Evolutionary conservation across 140 eudicot species (phyloP).

Genomic region (Anethum foeniculum): DNA sequence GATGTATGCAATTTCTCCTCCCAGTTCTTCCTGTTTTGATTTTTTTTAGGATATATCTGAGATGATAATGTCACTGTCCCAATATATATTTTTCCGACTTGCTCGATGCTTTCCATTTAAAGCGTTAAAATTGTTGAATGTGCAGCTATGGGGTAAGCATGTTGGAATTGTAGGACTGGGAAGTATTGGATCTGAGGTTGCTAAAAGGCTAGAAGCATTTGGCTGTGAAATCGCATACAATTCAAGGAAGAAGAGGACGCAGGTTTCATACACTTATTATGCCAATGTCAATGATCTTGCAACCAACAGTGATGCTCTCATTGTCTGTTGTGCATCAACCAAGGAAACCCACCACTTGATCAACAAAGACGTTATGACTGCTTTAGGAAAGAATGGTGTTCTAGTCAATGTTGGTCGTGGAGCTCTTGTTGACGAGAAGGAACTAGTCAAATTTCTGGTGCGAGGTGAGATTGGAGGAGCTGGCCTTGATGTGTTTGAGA

Average conservation of each 20-base stretch:
- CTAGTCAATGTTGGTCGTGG: slow-evolving; percentile 66
- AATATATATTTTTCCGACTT: too few species aligned
- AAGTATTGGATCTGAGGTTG: slow-evolving; percentile 34
- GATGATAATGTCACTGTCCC: neutral
- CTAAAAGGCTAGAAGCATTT: slow-evolving; percentile 42
- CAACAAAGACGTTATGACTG: slow-evolving; percentile 34
- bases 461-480: slow-evolving; percentile 63
- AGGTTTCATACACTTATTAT: slow-evolving; percentile 29
- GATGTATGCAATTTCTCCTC: neutral
- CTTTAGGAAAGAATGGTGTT: slow-evolving; percentile 47
- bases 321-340: slow-evolving; percentile 43
- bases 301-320: slow-evolving; percentile 32
- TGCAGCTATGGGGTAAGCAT: slow-evolving; percentile 52
- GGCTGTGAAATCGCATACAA: slow-evolving; percentile 52
- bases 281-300: slow-evolving; percentile 37
- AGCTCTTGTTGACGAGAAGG: slow-evolving; percentile 52
- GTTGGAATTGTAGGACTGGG: slow-evolving; percentile 67
- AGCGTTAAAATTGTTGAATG: neutral
- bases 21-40: neutral
- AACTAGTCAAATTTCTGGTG: slow-evolving; percentile 38
- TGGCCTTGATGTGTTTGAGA: slow-evolving; percentile 61
- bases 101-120: neutral
- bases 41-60: neutral
- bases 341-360: slow-evolving; percentile 44
- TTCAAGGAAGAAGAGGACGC: slow-evolving; percentile 34